Base-by-base conservation (phyloP, 129 eudicot species). In the Ambrosia artemisiifolia region DNA sequence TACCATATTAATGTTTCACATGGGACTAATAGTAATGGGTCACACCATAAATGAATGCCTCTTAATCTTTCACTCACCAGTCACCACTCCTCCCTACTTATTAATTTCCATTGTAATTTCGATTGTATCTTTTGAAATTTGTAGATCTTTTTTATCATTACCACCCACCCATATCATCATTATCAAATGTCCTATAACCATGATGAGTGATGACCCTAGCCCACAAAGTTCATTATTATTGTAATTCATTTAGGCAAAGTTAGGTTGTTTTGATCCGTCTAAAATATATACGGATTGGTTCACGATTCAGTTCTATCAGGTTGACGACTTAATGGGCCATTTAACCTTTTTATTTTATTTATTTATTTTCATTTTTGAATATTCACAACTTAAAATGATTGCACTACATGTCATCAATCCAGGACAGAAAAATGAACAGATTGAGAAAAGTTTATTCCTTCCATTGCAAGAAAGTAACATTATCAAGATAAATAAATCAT, bases 1-100 rank as follows among this genome's bases (percentile, higher is more conserved):
- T 51, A 75, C 79, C 79, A 65, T 63, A 34, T 32, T 64, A 63
- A 64, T 64, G 49, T 40, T 30, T 59, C 73, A 75, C 73, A 65
- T 63, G 78, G 70, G 63, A 62, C 76, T 62, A 46, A 51, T 51
- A 43, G 43, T 38, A 34, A 11, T 56, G 42, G 67, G 57, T 59
- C 76, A 72, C 2, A 72, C 76, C 46, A 43, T 68, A 72, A 59
- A 72, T 72, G 76, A 59, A 56, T 28, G 5, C 48, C 64, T 32
- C 32, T 46, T 55, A 55, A 70, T 70, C 75, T 51, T 50, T 51
- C 74, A 34, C 48, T 70, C 40, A 70, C 13, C 75, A 7, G 46
- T 13, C 68, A 17, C 51, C 12, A 66, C 75, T 71, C 63, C 61
- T 67, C n/a, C n/a, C n/a, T n/a, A n/a, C n/a, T n/a, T n/a, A n/a